Conservation (phyloP, 106 monocot species). For the Acorus gramineus region DNA sequence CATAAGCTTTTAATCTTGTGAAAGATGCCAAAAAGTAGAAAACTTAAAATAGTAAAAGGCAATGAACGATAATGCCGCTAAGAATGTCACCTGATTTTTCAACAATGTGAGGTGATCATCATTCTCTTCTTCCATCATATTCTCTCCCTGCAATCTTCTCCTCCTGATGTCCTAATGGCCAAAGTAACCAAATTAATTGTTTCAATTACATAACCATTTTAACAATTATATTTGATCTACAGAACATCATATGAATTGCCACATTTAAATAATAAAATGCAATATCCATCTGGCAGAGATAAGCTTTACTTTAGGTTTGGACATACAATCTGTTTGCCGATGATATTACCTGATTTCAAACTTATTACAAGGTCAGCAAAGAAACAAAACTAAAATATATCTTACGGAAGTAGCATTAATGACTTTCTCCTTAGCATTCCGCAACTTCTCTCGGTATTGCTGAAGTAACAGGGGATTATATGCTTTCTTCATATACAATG, state of each 20-base stretch:
- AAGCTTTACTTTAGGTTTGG: too few species aligned
- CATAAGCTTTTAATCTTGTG: too few species aligned
- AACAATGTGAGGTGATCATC: slow-evolving; percentile 25
- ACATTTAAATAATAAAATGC: too few species aligned
- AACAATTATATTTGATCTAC: too few species aligned
- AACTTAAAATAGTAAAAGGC: not conserved
- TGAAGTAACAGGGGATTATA: slow-evolving; percentile 70
- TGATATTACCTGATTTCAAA: too few species aligned
- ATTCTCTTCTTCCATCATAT: slow-evolving; percentile 14
- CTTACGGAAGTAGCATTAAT: slow-evolving; percentile 53
- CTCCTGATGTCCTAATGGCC: slow-evolving; percentile 56
- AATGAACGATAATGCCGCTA: not conserved
- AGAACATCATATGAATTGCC: too few species aligned
- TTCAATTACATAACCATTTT: too few species aligned
- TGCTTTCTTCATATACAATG: slow-evolving; percentile 54
- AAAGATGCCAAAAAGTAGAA: not conserved
- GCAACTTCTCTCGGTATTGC: slow-evolving; percentile 42
- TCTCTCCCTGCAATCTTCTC: slow-evolving; percentile 39
- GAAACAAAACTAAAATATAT: not conserved
- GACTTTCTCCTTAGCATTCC: slow-evolving; percentile 49
- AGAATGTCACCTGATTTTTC: slow-evolving; percentile 38
- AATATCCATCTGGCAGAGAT: too few species aligned
- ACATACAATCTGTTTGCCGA: too few species aligned
- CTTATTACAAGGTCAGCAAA: too few species aligned
- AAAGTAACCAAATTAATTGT: not conserved